Percentiles rank a stretch among this genome's conserved stretches.
phyloP scores from a whole-genome alignment of 495 filamentous ascomycete species.

The Bacidia gigantensis region DNA sequence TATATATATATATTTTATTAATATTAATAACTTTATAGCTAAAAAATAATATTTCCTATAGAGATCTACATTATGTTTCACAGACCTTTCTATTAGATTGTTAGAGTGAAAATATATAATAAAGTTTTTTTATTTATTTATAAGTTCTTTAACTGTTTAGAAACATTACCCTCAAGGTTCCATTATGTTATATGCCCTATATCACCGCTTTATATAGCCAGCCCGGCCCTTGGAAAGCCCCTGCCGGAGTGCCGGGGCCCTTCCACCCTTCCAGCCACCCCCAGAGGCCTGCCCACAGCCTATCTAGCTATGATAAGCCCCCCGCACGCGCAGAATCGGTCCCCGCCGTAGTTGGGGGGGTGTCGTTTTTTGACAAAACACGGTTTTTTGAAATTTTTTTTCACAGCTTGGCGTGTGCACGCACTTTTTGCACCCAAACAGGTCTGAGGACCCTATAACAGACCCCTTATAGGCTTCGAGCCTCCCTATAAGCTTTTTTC shows the following conservation, averaged over 20 bases:
- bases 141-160: too few relatives aligned
- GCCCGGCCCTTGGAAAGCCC: too few relatives aligned
- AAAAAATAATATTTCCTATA: background rate
- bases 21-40: background rate
- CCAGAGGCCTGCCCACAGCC: too few relatives aligned
- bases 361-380: conserved; percentile 4
- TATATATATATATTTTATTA: background rate
- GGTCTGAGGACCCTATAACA: background rate
- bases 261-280: background rate
- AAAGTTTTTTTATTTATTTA: background rate
- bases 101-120: background rate
- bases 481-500: background rate
- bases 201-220: too few relatives aligned
- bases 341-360: background rate
- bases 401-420: conserved; percentile 1
- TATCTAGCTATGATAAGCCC: background rate
- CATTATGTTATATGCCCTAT: too few relatives aligned
- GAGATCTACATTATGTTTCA: background rate
- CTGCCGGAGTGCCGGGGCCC: background rate
- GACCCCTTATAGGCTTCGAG: background rate
- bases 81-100: background rate
- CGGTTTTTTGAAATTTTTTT: conserved; percentile 13
- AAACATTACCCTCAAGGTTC: too few relatives aligned
- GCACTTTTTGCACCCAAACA: background rate
- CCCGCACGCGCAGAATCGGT: background rate